A percentile compares a stretch with the other conserved stretches of the same genome.
Evolutionary conservation across 805 yeast species (phyloP).

Genomic region (Tetrapisispora iriomotensis): DNA sequence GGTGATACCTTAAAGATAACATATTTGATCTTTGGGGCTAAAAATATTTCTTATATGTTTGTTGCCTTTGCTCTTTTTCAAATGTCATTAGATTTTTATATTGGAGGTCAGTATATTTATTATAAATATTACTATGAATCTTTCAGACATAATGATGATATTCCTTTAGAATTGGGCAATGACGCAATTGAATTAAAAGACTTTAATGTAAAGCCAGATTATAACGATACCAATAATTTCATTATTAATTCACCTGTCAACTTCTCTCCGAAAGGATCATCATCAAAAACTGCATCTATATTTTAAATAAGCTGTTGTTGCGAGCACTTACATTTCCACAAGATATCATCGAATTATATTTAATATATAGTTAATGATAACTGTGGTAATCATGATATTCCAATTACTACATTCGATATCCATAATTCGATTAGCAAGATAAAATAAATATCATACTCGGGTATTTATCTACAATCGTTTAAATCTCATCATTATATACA

Average conservation of each 20-base stretch:
- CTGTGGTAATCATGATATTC: too few species aligned
- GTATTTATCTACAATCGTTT: background rate
- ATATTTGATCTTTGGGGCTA: conserved; percentile 68
- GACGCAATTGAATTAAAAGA: conserved; percentile 11
- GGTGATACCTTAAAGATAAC: conserved; percentile 77
- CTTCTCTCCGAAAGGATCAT: too few species aligned
- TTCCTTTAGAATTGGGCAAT: background rate
- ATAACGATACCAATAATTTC: background rate
- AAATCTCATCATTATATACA: background rate
- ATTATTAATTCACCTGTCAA: too few species aligned
- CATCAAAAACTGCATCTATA: too few species aligned
- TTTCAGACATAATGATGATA: background rate
- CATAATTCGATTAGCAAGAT: too few species aligned
- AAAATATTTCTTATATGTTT: conserved; percentile 54
- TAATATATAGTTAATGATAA: too few species aligned
- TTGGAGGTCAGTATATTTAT: conserved; percentile 63
- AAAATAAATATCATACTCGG: background rate
- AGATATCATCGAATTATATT: too few species aligned
- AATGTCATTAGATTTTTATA: conserved; percentile 61
- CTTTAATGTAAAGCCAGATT: conserved; percentile 2
- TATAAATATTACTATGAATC: conserved; percentile 36
- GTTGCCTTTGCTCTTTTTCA: conserved; percentile 68
- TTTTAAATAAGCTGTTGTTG: too few species aligned
- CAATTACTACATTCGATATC: too few species aligned
- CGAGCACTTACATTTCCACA: too few species aligned